Base-by-base conservation (phyloP, 148 eudicot species). In the Oxyria digyna region DNA sequence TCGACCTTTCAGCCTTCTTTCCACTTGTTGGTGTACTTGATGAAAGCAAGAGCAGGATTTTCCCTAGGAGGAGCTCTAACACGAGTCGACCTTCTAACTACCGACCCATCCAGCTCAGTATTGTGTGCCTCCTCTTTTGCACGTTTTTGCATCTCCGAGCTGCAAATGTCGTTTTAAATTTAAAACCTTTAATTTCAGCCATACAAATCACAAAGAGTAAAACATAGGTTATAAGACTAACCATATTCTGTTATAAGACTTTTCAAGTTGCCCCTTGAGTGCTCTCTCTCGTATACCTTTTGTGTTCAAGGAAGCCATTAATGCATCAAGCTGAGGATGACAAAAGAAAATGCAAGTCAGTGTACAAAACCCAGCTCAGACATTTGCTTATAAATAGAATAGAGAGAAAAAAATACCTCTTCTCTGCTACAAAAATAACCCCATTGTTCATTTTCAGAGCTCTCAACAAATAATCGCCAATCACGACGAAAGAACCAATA, bases 401-500 rank as follows among this genome's bases (percentile, higher is more conserved):
- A 41, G 33, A 24, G 15, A 12, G 37, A 75, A 48, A 45, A 24
- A 35, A 67, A 6, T 84, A 94, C 99, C 99, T 91, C 93, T 78
- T 87, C 96, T 74, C 79, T 85, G 55, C 86, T 84, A 73, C 74
- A 69, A 74, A 91, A 88, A 74, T 82, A 94, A 41, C 96, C 99
- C 99, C 99, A 94, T 68, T 76, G 79, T 67, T 70, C 77, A 42
- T 82, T 85, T 78, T 94, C 96, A 50, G 85, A 79, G 78, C 82
- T 85, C 84, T 94, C 97, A 63, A 94, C 80, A 82, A 87, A 94
- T 45, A 94, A 76, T 67, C 96, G 80, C 21, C 87, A 87, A 78
- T 91, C 93, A 64, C 91, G 90, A 42, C 84, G 78, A 74, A 94
- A 94, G 77, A 88, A 85, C 99, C 99, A 94, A 78, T 88, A 94